Evolutionary conservation across 805 yeast species (phyloP).

Genomic region (Myxozyma udenii): DNA sequence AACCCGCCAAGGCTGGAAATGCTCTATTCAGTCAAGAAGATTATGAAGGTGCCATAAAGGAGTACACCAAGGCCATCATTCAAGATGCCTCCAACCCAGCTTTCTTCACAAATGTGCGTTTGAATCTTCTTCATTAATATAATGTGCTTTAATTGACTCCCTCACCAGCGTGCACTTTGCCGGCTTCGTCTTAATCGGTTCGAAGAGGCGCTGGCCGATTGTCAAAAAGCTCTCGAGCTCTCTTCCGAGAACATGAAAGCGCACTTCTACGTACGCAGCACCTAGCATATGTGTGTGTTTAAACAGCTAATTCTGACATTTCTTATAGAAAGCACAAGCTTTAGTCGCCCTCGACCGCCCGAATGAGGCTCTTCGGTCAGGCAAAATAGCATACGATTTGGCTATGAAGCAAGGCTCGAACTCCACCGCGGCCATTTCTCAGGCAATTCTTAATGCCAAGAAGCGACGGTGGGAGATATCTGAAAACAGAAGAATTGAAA

Average conservation of each 20-base stretch:
- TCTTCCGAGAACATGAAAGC: constrained; percentile 33
- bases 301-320: not conserved
- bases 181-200: constrained; percentile 29
- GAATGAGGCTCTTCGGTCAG: constrained; percentile 32
- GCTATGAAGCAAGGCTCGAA: constrained; percentile 34
- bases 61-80: constrained; percentile 33
- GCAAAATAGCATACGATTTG: constrained; percentile 34
- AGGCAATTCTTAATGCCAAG: constrained; percentile 32
- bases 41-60: constrained; percentile 33
- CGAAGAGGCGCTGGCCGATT: constrained; percentile 34
- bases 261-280: constrained; percentile 27
- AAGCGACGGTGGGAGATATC: constrained; percentile 32
- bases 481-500: constrained; percentile 31
- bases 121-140: not conserved
- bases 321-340: constrained; percentile 33
- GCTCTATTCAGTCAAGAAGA: constrained; percentile 32
- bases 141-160: not conserved
- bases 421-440: constrained; percentile 33
- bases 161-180: constrained; percentile 31
- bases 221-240: constrained; percentile 33
- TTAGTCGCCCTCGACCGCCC: constrained; percentile 34
- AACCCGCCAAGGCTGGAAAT: constrained; percentile 33
- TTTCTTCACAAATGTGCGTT: constrained; percentile 34
- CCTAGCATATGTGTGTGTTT: not conserved
- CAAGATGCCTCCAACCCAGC: constrained; percentile 31